These are phyloP conservation scores for Tulasnella sp. DNA, from an alignment of 768 basidiomycete genomes.

Conservation along the genomic window DNA sequence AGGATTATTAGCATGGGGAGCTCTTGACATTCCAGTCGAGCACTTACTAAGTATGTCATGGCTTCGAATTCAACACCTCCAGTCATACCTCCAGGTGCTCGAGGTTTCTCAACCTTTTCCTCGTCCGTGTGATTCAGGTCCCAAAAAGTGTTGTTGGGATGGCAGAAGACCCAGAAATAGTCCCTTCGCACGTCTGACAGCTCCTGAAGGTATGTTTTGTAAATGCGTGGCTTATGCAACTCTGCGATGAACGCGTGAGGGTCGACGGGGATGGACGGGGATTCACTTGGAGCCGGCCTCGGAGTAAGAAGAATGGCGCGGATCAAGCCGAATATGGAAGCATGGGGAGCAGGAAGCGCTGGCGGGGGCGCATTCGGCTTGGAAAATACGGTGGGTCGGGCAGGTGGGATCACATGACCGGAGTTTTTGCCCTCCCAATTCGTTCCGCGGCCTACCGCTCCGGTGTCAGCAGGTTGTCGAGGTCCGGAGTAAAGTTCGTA, in stretches of 20 bases:
- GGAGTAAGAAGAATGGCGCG: constrained; percentile 65
- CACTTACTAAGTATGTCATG: constrained; percentile 81
- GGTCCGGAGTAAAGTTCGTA: constrained; percentile 61
- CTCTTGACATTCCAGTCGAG: not conserved
- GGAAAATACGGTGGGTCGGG: constrained; percentile 16
- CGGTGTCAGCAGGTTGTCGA: constrained; percentile 26
- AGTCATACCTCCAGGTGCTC: constrained; percentile 95
- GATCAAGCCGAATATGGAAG: constrained; percentile 59
- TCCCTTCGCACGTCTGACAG: constrained; percentile 85
- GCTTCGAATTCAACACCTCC: constrained; percentile 98
- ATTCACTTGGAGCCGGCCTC: constrained; percentile 53
- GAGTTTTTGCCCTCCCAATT: constrained; percentile 10
- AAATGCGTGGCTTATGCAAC: constrained; percentile 56
- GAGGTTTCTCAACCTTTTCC: constrained; percentile 71
- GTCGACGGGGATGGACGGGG: constrained; percentile 46
- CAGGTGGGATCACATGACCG: constrained; percentile 18
- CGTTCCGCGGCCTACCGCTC: constrained; percentile 21
- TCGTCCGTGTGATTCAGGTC: constrained; percentile 73
- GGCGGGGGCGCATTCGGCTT: constrained; percentile 31
- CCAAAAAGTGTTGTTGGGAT: constrained; percentile 90
- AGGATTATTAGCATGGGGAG: not conserved
- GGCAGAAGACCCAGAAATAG: constrained; percentile 96
- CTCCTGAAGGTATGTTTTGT: constrained; percentile 72
- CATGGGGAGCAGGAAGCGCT: constrained; percentile 65
- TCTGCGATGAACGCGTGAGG: constrained; percentile 75